Evolutionary conservation across 441 rosid species (phyloP).

Genomic region (Jatropha podagrica): DNA sequence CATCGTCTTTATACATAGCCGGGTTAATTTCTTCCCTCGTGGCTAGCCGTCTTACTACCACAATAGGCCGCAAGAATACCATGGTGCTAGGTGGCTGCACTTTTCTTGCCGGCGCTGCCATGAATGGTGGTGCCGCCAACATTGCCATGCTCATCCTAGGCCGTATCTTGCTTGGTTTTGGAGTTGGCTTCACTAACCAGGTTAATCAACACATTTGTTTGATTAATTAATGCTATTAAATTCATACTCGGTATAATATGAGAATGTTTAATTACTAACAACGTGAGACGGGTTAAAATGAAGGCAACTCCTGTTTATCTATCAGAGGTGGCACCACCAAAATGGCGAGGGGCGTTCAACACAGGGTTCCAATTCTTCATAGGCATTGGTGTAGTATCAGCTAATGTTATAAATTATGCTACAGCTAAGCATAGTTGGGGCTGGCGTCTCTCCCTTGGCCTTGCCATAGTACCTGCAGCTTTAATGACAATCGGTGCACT

Average conservation of each 20-base stretch:
- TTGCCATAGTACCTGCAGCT: slow-evolving; percentile 61
- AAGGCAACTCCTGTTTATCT: slow-evolving; percentile 82
- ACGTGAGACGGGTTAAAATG: not conserved
- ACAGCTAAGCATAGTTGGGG: slow-evolving; percentile 58
- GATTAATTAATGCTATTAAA: no score
- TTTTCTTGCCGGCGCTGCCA: slow-evolving; percentile 64
- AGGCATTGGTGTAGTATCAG: slow-evolving; percentile 59
- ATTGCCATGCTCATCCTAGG: slow-evolving; percentile 73
- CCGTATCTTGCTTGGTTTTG: slow-evolving; percentile 76
- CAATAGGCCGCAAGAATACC: slow-evolving; percentile 57
- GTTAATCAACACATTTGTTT: slow-evolving; percentile 23
- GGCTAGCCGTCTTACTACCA: slow-evolving; percentile 59
- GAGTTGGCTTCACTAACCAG: slow-evolving; percentile 90
- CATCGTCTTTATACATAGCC: slow-evolving; percentile 73
- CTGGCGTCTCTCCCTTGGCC: slow-evolving; percentile 83
- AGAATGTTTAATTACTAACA: not conserved
- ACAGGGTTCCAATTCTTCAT: slow-evolving; percentile 72
- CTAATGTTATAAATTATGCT: slow-evolving; percentile 58
- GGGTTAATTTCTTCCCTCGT: slow-evolving; percentile 63
- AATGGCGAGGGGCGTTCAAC: slow-evolving; percentile 83
- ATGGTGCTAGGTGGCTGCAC: slow-evolving; percentile 69
- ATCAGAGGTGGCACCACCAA: slow-evolving; percentile 75
- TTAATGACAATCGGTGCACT: slow-evolving; percentile 69
- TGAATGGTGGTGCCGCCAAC: slow-evolving; percentile 64
- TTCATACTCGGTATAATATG: not conserved